Conservation (phyloP, 2,329 filamentous ascomycete species). For the Trichoderma sp. region DNA sequence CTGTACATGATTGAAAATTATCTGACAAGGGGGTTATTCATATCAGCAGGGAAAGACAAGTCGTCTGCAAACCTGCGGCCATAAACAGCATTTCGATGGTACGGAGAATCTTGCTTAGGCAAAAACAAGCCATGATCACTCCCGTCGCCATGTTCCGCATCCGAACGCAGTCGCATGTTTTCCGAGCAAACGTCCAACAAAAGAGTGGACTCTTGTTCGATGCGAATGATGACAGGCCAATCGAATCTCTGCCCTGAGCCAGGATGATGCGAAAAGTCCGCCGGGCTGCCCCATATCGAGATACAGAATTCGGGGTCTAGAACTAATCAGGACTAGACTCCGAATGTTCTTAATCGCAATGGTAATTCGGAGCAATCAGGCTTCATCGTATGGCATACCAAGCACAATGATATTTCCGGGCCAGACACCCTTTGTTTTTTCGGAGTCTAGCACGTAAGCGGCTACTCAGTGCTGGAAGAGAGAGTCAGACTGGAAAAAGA, state of each 20-base stretch:
- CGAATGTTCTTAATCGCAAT: constrained; percentile 14
- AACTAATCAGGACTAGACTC: constrained; percentile 20
- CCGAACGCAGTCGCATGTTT: background rate
- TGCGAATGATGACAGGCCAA: constrained; percentile 1
- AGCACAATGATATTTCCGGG: background rate
- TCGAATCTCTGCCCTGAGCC: constrained; percentile 1
- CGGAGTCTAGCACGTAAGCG: constrained; percentile 13
- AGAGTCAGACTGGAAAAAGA: background rate
- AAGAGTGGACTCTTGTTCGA: background rate
- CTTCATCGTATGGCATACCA: background rate
- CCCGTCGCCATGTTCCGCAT: background rate
- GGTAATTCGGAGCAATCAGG: constrained; percentile 3
- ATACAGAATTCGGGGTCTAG: constrained; percentile 14
- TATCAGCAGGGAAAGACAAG: background rate
- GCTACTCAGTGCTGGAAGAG: background rate
- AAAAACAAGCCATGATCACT: background rate
- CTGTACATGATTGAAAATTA: background rate
- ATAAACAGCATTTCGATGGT: background rate
- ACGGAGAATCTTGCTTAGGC: background rate
- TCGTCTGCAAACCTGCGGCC: background rate
- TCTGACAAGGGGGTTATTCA: background rate
- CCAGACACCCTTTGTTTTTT: background rate
- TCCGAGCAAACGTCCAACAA: background rate
- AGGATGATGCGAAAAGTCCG: constrained; percentile 2
- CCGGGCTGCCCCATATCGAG: background rate